phyloP scores from a whole-genome alignment of 768 basidiomycete genomes.

The Dentipellis sp. region DNA sequence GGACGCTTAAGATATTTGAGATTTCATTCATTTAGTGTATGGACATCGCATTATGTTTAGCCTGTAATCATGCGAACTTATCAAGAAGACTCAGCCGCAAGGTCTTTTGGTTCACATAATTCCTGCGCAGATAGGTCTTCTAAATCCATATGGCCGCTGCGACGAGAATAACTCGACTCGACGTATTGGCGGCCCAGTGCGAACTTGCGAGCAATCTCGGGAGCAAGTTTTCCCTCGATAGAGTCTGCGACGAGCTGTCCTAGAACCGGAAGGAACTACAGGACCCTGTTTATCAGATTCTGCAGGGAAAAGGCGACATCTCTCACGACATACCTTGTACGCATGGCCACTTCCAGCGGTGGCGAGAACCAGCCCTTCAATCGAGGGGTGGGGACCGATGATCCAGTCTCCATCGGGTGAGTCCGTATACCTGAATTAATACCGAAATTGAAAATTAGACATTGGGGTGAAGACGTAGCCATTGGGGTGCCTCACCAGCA shows the following conservation, averaged over 20 bases:
- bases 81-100: background rate
- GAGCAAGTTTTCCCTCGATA: slow-evolving; percentile 53
- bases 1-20: no score
- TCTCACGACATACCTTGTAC: slow-evolving; percentile 49
- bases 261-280: slow-evolving; percentile 82
- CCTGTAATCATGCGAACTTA: background rate
- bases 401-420: slow-evolving; percentile 84
- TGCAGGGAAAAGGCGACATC: background rate
- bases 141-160: background rate
- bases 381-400: slow-evolving; percentile 61
- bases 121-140: background rate
- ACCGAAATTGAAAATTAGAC: background rate
- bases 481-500: slow-evolving; percentile 60
- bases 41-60: background rate
- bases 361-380: slow-evolving; percentile 61
- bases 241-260: slow-evolving; percentile 69
- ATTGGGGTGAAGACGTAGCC: no score
- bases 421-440: slow-evolving; percentile 70
- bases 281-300: background rate
- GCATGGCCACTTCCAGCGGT: slow-evolving; percentile 87
- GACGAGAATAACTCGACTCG: slow-evolving; percentile 26
- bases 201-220: slow-evolving; percentile 49
- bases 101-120: background rate
- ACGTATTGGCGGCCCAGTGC: slow-evolving; percentile 39
- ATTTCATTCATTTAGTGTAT: background rate